Evolutionary conservation across 148 eudicot genomes (phyloP), one percentile per base, ranked within the genome.

Genomic region (Cornus suecica): DNA sequence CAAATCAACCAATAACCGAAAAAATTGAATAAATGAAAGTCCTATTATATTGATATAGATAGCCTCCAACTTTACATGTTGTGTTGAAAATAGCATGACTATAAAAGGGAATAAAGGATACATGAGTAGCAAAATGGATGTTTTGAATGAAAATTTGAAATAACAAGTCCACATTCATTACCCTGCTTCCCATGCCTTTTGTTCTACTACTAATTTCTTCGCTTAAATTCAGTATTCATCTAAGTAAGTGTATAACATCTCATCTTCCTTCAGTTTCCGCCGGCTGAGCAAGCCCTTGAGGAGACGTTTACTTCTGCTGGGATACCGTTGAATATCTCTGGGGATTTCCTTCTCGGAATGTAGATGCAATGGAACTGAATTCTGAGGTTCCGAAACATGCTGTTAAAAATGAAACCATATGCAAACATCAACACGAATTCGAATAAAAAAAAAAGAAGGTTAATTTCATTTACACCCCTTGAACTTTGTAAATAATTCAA

Each of bases 271-370:
- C 5, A 91, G 87, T 83, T 90, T 92, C 51, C 96, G 89, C 58
- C 94, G 80, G 73, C 91, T 92, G 56, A 94, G 97, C 89, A 92
- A 82, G 2, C 97, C 74, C 88, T 89, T 94, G 75, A 94, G 96
- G 23, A 94, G 83, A 34, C 99, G 83, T 84, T 91, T 94, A 74
- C 94, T 86, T 81, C 89, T 94, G 87, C 94, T 89, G 25, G 94
- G 91, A 71, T 81, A 70, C 48, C 90, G 89, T 20, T 92, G 88
- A 3, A 74, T 70, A 56, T 89, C 96, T 82, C 73, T 89, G 23
- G 80, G 62, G 24, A 71, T 83, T 41, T 78, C 87, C 83, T 78
- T 86, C 11, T 58, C 91, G 37, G 81, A 90, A 80, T 71, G 85
- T 41, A 89, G 68, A 66, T 88, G 81, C 97, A 90, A 88, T n/a